Base-by-base conservation (phyloP, 371 early-diverging fungal genomes). In the Mucor sp. region DNA sequence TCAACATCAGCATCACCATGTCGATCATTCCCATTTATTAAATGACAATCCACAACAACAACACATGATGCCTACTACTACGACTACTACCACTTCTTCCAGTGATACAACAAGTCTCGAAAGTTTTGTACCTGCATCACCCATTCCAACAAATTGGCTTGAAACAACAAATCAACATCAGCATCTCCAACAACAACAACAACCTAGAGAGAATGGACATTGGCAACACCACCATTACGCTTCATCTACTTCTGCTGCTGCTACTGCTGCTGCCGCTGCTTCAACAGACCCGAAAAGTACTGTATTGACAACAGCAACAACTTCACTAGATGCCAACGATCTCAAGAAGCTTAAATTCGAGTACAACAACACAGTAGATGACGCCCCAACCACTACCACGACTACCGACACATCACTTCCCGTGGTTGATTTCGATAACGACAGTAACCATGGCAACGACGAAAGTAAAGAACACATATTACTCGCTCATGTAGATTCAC, bases 41-140 rank as follows among this genome's bases (percentile, higher is more conserved):
- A 53, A 53, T 53, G 53, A 53, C 53, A 53, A 53, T 25, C 53
- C 53, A 53, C 53, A 53, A 12, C 33, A 33, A 8, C 53, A 53
- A 14, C 53, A 53, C 15, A 25, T 53, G 15, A 53, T 53, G 53
- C 8, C 53, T 27, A 53, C 53, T 27, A 27, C n/a, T n/a, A n/a
- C n/a, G n/a, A n/a, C n/a, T n/a, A n/a, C 53, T 27, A 53, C 53
- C 15, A 27, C 27, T 27, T 23, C 53, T 53, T 53, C 53, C 25
- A 53, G 53, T 53, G 53, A 53, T 53, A 53, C 58, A n/a, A 37
- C 37, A 27, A 56, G 28, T 41, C 43, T 64, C 11, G 65, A 64
- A 56, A 58, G 44, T 9, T 58, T 41, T 57, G 44, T 64, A 4
- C 65, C 65, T 57, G 57, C 58, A 19, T 64, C 65, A 0, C 65